Conservation (phyloP, 1,284 basidiomycete genomes). For the Cutaneotrichosporon sp. region DNA sequence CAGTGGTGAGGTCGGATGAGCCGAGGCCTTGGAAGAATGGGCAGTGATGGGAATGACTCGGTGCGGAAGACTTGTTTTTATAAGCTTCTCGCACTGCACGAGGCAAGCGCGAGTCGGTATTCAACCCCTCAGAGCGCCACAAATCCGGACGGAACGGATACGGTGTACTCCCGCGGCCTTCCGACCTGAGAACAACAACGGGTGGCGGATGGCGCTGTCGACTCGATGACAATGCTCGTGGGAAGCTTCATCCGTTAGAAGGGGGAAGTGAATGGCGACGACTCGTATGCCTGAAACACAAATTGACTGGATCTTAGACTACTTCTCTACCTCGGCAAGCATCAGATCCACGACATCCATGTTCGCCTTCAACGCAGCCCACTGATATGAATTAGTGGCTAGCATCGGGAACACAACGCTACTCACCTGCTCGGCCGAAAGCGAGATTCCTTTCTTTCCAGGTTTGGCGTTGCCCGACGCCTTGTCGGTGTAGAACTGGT, state of each 20-base stretch:
- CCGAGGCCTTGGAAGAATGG: background rate
- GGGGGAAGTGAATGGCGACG: background rate
- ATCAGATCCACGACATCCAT: conserved; percentile 24
- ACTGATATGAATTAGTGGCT: conserved; percentile 17
- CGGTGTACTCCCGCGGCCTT: background rate
- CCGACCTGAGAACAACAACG: background rate
- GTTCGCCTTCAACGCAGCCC: conserved; percentile 28
- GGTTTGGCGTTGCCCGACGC: conserved; percentile 64
- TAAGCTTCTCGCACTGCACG: background rate
- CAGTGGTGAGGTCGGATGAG: background rate
- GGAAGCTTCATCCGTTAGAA: background rate
- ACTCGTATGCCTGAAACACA: background rate
- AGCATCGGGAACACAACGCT: background rate
- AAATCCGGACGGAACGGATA: background rate
- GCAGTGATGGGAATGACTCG: background rate
- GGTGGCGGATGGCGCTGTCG: background rate
- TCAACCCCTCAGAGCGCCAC: background rate
- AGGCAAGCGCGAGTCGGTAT: background rate
- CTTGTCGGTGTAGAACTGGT: conserved; percentile 62
- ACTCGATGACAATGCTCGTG: background rate
- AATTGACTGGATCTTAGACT: background rate
- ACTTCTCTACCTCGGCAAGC: conserved; percentile 15
- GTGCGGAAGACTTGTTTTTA: background rate
- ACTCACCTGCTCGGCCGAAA: conserved; percentile 68
- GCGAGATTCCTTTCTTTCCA: conserved; percentile 75